Base-by-base conservation (phyloP, 805 yeast species). In the Suhomyces tanzawaensis region DNA sequence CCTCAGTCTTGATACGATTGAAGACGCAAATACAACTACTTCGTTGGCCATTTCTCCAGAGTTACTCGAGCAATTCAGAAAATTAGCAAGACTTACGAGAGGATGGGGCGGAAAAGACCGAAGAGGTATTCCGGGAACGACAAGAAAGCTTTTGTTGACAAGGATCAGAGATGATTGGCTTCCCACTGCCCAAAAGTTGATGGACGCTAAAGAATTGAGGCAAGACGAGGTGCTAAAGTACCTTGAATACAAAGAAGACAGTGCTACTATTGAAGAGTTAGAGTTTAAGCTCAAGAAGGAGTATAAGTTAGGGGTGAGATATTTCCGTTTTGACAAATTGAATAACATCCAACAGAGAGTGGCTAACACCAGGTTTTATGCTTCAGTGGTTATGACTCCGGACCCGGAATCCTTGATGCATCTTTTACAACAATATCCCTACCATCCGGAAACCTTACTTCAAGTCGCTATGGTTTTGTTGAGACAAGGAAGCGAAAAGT, bases 101-200 rank as follows among this genome's bases (percentile, higher is more conserved):
- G 89, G 88, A 17, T 87, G 95, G 95, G 84, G 88, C 31, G 95
- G 95, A 0, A 75, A 77, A 45, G 95, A 86, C 51, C 77, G 81
- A 44, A 62, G 83, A 33, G 64, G 78, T 4, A 76, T 85, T 3
- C 96, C 96, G 0, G 91, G 91, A 19, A 77, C 86, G 1, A 60
- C 78, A 0, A 71, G 88, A 45, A 83, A 84, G 48, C 62, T 87
- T 33, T 66, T 75, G 9, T 64, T 88, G 43, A 80, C 95, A 0
- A 81, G 81, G 50, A 78, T 87, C 31, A 75, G 84, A 53, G 89
- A 84, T 42, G 90, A 85, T 53, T 86, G 90, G 86, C 53, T 85
- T 6, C 95, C 95, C 1, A 77, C 86, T 0, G 62, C 73, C 19
- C 69, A 72, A 39, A 82, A 79, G 43, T 82, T 83, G 11, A 51